Base-by-base conservation (phyloP, 2,329 filamentous ascomycete genomes). In the Trichocomaceae sp. region DNA sequence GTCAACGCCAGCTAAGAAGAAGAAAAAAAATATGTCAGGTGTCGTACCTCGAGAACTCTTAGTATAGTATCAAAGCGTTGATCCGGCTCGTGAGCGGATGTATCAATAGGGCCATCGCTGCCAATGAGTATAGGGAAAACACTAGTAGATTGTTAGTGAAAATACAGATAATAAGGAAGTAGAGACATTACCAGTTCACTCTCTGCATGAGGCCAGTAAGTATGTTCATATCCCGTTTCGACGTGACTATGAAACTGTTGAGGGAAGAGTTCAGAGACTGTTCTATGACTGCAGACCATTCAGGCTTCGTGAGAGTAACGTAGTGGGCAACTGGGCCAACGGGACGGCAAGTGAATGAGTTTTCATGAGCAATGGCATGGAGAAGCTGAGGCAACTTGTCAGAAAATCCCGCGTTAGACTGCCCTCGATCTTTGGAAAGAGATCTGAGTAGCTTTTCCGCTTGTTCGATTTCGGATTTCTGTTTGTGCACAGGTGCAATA, bases 281-380 rank as follows among this genome's bases (percentile, higher is more conserved):
- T 67, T 99, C 93, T 13, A 99, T 70, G 44, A 95, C 83, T 0
- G 82, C 80, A 1, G 86, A 87, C 93, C 93, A 99, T 62, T 88
- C 79, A 1, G 88, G 86, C 61, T 92, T 85, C 35, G 83, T 74
- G 22, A 99, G 75, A 60, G 83, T 84, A 50, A 99, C 79, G 64
- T 93, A 82, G 22, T 83, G 76, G 29, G 91, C 93, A 13, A 97
- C 76, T 0, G 93, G 93, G 0, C 93, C 93, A 33, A 97, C 77
- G 2, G 93, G 93, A 58, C 80, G 85, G 44, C 81, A 75, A 22
- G 77, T 74, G 65, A 95, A 97, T 0, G 83, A 77, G 2, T 59
- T 69, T 55, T 95, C 88, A n/a, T 76, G 74, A 5, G 83, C 77
- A 58, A 97, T 88, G n/a, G 79, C 79, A 52, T 73, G 77, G 6